Percentiles rank a stretch among this genome's conserved stretches.
Conservation (phyloP, 148 eudicot species). For the Talinum fruticosum region DNA sequence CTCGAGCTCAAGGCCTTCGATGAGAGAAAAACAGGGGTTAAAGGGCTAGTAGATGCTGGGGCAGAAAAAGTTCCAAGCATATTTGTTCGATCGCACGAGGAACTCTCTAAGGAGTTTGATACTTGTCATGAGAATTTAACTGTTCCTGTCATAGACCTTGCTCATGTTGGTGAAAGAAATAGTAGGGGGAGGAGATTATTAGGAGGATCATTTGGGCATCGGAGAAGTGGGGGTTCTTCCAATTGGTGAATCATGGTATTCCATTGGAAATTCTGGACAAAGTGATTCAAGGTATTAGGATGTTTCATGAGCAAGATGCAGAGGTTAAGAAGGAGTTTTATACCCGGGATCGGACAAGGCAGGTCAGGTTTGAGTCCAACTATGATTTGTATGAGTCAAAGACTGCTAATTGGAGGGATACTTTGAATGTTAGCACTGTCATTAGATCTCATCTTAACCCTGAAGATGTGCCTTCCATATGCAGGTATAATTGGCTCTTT, state of each 20-base stretch:
- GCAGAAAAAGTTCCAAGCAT: constrained; percentile 24
- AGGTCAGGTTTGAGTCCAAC: background rate
- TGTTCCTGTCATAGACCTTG: constrained; percentile 38
- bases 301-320: constrained; percentile 20
- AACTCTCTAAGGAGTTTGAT: constrained; percentile 23
- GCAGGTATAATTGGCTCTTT: background rate
- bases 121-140: background rate
- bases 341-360: background rate
- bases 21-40: constrained; percentile 43
- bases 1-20: constrained; percentile 37
- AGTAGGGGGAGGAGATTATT: constrained; percentile 4
- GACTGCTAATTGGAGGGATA: constrained; percentile 14
- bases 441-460: constrained; percentile 1
- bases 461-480: background rate
- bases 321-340: constrained; percentile 25
- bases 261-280: constrained; percentile 12
- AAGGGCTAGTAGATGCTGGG: constrained; percentile 37
- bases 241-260: constrained; percentile 18
- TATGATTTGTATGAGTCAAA: background rate
- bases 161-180: constrained; percentile 2
- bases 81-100: constrained; percentile 36
- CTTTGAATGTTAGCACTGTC: background rate
- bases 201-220: constrained; percentile 1
- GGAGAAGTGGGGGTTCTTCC: constrained; percentile 22
- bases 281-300: constrained; percentile 12